Conservation (phyloP, 441 rosid genomes). For the Omphalea diandra region DNA sequence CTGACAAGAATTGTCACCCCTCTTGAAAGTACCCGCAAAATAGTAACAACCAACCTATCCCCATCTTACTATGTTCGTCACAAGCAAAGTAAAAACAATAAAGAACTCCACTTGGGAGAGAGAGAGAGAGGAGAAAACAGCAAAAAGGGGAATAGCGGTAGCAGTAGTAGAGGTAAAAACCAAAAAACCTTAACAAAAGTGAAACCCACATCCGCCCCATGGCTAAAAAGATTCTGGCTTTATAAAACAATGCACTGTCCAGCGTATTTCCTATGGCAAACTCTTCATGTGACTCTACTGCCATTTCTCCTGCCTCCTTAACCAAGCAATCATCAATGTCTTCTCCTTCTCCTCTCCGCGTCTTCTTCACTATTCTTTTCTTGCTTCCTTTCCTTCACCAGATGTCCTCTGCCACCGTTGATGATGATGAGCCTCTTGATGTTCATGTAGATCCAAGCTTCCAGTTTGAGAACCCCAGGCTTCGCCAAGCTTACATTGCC, state of each 20-base stretch:
- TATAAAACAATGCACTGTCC: slow-evolving; percentile 30
- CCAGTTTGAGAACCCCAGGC: slow-evolving; percentile 51
- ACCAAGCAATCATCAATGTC: slow-evolving; percentile 27
- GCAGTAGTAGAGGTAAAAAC: not conserved
- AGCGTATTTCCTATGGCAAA: not conserved
- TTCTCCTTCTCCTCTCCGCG: slow-evolving; percentile 28
- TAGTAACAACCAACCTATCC: not conserved
- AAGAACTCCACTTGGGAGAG: not conserved
- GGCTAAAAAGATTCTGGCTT: slow-evolving; percentile 9
- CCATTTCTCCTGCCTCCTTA: not conserved
- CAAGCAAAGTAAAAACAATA: not conserved
- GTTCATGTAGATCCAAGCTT: slow-evolving; percentile 44
- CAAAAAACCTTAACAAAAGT: too few relatives aligned
- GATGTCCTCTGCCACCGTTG: slow-evolving; percentile 29
- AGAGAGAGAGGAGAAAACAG: too few relatives aligned
- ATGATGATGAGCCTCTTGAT: slow-evolving; percentile 29
- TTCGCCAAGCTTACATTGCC: slow-evolving; percentile 66
- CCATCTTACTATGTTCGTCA: not conserved
- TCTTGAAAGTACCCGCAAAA: too few relatives aligned
- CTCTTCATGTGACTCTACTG: slow-evolving; percentile 29
- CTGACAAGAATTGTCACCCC: too few relatives aligned
- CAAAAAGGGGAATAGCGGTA: too few relatives aligned
- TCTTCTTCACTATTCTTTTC: slow-evolving; percentile 28
- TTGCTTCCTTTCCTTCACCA: slow-evolving; percentile 32
- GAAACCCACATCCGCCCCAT: not conserved